Evolutionary conservation across 768 basidiomycete species (phyloP).

Genomic region (Kockovaella imperatae): DNA sequence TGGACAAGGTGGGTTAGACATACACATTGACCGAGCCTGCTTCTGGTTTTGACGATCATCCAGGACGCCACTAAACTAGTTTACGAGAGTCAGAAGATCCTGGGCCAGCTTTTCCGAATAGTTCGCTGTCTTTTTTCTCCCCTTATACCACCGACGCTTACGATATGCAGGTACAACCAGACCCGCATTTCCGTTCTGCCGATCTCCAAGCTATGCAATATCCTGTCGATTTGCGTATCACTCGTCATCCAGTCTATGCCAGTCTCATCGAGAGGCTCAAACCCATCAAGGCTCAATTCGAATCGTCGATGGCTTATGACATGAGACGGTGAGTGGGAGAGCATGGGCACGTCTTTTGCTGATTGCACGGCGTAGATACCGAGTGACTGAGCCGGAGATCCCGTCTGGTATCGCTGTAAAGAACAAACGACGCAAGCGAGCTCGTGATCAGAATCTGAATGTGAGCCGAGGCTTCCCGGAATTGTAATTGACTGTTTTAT

Average conservation of each 20-base stretch:
- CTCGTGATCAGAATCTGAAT: conserved; percentile 41
- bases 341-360: neutral
- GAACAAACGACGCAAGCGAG: conserved; percentile 31
- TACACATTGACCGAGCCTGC: neutral
- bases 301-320: conserved; percentile 28
- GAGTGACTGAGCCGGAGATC: conserved; percentile 40
- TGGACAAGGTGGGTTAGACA: conserved; percentile 34
- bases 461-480: conserved; percentile 9
- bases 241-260: conserved; percentile 11
- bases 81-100: conserved; percentile 33
- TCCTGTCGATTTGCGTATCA: conserved; percentile 27
- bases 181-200: conserved; percentile 32
- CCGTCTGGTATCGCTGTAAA: conserved; percentile 37
- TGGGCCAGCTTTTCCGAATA: conserved; percentile 35
- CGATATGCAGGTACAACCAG: conserved; percentile 31
- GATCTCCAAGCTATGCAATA: conserved; percentile 22
- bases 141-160: neutral
- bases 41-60: neutral
- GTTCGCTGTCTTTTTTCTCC: conserved; percentile 12
- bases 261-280: conserved; percentile 23
- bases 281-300: conserved; percentile 35
- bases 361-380: conserved; percentile 18
- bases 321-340: conserved; percentile 29
- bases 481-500: neutral
- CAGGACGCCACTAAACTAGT: conserved; percentile 23